Evolutionary conservation across 768 basidiomycete genomes (phyloP), one percentile per base, ranked within the genome.

Genomic region (Heimioporus sp.): DNA sequence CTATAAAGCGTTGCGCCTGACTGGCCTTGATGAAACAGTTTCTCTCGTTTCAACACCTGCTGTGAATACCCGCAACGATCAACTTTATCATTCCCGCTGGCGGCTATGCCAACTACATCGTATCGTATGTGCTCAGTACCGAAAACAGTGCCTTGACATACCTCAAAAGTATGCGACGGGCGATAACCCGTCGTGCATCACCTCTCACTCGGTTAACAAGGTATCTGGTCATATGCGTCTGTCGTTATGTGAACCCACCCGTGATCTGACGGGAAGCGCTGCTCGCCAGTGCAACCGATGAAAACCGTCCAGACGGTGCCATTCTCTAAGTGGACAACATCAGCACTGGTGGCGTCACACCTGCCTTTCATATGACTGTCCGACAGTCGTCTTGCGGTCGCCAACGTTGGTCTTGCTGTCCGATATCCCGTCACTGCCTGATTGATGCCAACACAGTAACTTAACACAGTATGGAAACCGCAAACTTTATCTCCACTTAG

Each of bases 11-110:
- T 5, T 24, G 21, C 21, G 21, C 21, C 21, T 3, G 21, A 24
- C 21, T 24, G 21, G n/a, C n/a, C n/a, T n/a, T n/a, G n/a, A 24
- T 24, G 21, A 24, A 24, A 24, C 21, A 24, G 21, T 24, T 24
- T 5, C 21, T 24, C 21, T 24, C 21, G 21, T 24, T 24, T 24
- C 21, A 24, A 24, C 3, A 24, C 21, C 21, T 5, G 21, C 21
- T 24, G 21, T 24, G 10, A 24, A 15, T n/a, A 4, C 28, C 13
- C 39, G 37, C 20, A 39, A 87, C 86, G 86, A 85, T 87, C 58
- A 76, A 80, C 49, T 81, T 84, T 61, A 84, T 75, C 5, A 83
- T 89, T 55, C 74, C 87, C 35, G 86, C 86, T 30, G 85, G 86
- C 32, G 85, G 85, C 13, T 87, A 81, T 61, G 65, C 71, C 20